Percentiles rank a stretch among this genome's conserved stretches.
These are phyloP conservation scores for Russula olivacea DNA, from an alignment of 768 basidiomycete species.

Conservation along the genomic window DNA sequence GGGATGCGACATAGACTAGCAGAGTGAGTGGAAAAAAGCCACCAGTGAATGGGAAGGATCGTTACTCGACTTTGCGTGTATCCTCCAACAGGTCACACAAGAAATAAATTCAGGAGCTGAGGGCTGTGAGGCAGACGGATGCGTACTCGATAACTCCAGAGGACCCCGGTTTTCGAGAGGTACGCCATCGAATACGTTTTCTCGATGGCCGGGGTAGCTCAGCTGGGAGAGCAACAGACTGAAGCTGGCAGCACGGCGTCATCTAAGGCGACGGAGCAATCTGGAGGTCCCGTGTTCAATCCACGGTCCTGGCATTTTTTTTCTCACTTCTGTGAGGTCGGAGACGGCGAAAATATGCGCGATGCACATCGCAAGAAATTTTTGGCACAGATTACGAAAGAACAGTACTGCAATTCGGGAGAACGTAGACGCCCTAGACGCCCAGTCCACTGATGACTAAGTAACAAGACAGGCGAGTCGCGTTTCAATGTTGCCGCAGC, in stretches of 20 bases:
- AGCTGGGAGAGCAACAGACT: slow-evolving; percentile 34
- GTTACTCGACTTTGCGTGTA: no score
- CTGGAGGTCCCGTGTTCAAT: slow-evolving; percentile 77
- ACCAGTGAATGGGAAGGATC: not conserved
- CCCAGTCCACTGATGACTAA: not conserved
- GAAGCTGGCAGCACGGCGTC: not conserved
- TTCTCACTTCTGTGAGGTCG: slow-evolving; percentile 24
- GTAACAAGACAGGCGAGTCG: not conserved
- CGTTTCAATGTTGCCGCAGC: not conserved
- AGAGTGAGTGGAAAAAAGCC: not conserved
- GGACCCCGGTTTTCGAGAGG: not conserved
- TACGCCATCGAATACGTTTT: not conserved
- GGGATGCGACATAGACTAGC: not conserved
- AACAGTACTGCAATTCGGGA: not conserved
- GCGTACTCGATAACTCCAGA: no score
- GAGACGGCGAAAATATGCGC: not conserved
- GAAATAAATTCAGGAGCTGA: no score
- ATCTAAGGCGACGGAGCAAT: slow-evolving; percentile 27
- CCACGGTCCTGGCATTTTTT: slow-evolving; percentile 62
- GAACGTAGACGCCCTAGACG: no score
- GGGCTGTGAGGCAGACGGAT: no score
- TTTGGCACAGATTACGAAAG: not conserved
- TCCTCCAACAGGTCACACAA: no score
- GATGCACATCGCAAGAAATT: not conserved
- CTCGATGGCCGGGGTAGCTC: slow-evolving; percentile 28